Evolutionary conservation across 768 basidiomycete genomes (phyloP), one percentile per base, ranked within the genome.

Genomic region (Pluteus cervinus): DNA sequence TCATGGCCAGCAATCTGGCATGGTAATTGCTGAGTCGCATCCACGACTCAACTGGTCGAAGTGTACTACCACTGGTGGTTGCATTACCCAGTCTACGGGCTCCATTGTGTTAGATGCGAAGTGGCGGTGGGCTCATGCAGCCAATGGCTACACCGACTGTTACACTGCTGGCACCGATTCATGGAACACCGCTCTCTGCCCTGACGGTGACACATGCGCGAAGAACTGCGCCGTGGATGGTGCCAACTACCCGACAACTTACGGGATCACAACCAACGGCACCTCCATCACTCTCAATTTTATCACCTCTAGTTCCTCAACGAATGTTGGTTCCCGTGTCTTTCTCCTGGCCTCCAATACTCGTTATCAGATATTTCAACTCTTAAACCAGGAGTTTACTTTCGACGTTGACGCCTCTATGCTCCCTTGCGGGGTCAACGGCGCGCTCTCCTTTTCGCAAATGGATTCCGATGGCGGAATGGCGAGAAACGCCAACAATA

Each of bases 391-490:
- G 45, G 69, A 69, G 53, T 66, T 71, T 55, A 61, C 69, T 16
- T 68, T 69, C 54, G 65, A 67, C 51, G 68, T 71, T 48, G 66
- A 71, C 50, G 53, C 68, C 38, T 65, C 66, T 52, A 63, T n/a
- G 36, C 61, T 69, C 33, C 58, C 60, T n/a, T 69, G 67, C 49
- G 69, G 68, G 69, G 17, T 75, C 43, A 73, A 75, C 53, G 73
- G 68, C 51, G 71, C 71, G n/a, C 58, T 74, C 45, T 73, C 73
- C 61, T 69, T 74, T 53, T 50, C 57, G 31, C 61, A 69, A 56
- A 75, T 73, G 73, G 71, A 66, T 50, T 58, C 64, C 7, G 73
- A 73, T 45, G 73, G 73, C 56, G 73, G 72, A 23, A 44, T 50
- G 25, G 40, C 60, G 38, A 54, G 61, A 46, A 69, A 56, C 58